Evolutionary conservation across 345 rosid species (phyloP).

Genomic region (Camelina neglecta): DNA sequence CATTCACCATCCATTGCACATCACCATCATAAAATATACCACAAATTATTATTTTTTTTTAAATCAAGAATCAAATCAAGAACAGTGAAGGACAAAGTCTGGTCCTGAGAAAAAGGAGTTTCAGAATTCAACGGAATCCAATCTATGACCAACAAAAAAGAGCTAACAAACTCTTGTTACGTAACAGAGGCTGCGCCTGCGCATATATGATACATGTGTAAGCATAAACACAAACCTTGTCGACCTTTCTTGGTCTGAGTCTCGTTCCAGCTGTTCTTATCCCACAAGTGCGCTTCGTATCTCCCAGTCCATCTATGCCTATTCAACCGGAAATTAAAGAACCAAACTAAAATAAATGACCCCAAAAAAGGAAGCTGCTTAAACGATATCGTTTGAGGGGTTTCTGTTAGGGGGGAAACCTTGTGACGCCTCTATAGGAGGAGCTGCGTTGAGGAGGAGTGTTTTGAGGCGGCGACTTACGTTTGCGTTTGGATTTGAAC

Average conservation of each 20-base stretch:
- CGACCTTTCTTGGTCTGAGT: conserved; percentile 84
- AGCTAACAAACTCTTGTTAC: conserved; percentile 5
- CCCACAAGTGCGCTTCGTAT: conserved; percentile 89
- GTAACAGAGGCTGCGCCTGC: background rate
- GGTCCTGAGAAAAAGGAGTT: conserved; percentile 16
- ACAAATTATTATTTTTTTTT: background rate
- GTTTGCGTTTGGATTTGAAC: conserved; percentile 66
- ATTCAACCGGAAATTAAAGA: background rate
- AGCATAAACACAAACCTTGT: conserved; percentile 56
- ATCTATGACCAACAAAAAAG: conserved; percentile 8
- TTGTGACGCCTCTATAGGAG: conserved; percentile 86
- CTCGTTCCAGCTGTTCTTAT: conserved; percentile 85
- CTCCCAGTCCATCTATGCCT: conserved; percentile 93
- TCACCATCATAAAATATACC: conserved; percentile 36
- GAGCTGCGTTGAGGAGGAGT: conserved; percentile 91
- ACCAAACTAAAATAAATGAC: background rate
- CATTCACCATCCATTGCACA: conserved; percentile 48
- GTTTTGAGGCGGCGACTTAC: conserved; percentile 74
- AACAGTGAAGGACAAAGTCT: conserved; percentile 25
- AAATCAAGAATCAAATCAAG: conserved; percentile 29
- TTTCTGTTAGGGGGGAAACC: conserved; percentile 47
- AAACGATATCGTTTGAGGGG: conserved; percentile 12
- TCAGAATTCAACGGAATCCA: conserved; percentile 31
- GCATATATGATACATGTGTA: background rate
- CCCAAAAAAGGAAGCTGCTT: background rate